These are phyloP conservation scores for Beauveria varroae DNA, from an alignment of 2,329 filamentous ascomycete genomes.

Conservation along the genomic window DNA sequence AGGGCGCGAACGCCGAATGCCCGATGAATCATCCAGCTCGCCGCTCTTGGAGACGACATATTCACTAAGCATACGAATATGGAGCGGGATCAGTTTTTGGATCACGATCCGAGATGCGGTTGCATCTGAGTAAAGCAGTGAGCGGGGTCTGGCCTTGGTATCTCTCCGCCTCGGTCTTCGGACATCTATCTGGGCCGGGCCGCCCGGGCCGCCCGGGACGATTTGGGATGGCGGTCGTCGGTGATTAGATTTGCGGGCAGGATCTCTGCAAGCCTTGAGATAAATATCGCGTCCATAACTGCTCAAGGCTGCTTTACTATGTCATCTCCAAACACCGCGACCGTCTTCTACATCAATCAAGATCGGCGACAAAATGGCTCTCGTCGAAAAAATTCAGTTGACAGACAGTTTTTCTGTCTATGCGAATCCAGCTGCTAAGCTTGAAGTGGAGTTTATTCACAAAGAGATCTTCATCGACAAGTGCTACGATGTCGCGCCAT, in stretches of 20 bases:
- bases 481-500: constrained; percentile 15
- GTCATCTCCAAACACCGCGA: too few relatives aligned
- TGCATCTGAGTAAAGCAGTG: not conserved
- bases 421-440: not conserved
- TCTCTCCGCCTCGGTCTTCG: not conserved
- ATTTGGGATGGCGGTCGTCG: not conserved
- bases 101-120: not conserved
- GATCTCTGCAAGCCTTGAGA: not conserved
- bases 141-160: not conserved
- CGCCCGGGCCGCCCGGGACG: not conserved
- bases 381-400: not conserved
- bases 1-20: not conserved
- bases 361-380: not conserved
- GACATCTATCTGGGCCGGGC: not conserved
- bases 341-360: not conserved
- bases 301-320: not conserved
- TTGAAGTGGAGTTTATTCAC: constrained; percentile 17
- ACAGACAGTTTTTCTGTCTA: not conserved
- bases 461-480: constrained; percentile 18
- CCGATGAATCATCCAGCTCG: not conserved
- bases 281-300: not conserved
- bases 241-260: not conserved
- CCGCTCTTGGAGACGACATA: not conserved
- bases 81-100: not conserved
- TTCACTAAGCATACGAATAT: not conserved